Evolutionary conservation across 768 basidiomycete genomes (phyloP), one percentile per base, ranked within the genome.

Genomic region (Mycena epipterygia): DNA sequence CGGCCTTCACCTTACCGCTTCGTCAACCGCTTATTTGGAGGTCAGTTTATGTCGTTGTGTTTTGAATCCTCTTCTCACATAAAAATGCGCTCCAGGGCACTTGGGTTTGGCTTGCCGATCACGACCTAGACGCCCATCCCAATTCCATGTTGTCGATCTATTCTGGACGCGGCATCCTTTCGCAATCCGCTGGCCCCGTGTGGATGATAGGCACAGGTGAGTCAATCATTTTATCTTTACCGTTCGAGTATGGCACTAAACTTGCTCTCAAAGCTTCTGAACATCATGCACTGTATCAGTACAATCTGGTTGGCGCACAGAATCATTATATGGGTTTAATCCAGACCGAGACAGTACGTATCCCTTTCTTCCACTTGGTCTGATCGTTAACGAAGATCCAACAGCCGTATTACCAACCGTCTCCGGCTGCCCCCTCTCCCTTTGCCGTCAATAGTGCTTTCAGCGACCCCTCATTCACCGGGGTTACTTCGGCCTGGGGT

Each of bases 51-150:
- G 5, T 5, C 37, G 9, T 39, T 27, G 5, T 30, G 39, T 25
- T 27, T 30, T 23, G 8, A 58, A 53, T 11, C 33, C 27, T 32
- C 16, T 1, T 21, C 21, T 33, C 25, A 30, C 55, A 17, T 25
- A 75, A 9, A 7, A n/a, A n/a, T n/a, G 27, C 37, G 55, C 30
- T 35, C 23, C 56, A 92, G 91, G 91, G 90, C 39, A 87, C 89
- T 21, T 95, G 93, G 94, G 83, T 93, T 16, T 95, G 93, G 93
- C 94, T n/a, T n/a, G n/a, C n/a, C n/a, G n/a, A 95, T 75, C 94
- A 95, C 75, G 91, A 95, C 67, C 83, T 94, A 27, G 94, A 95
- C 67, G 81, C 82, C n/a, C 75, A 83, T 52, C 79, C 84, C n/a
- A 71, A 77, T 17, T 78, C 81, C 7, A 89, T 91, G 73, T 80